phyloP scores from a whole-genome alignment of 2,329 filamentous ascomycete genomes.

The Nectriaceae sp. region DNA sequence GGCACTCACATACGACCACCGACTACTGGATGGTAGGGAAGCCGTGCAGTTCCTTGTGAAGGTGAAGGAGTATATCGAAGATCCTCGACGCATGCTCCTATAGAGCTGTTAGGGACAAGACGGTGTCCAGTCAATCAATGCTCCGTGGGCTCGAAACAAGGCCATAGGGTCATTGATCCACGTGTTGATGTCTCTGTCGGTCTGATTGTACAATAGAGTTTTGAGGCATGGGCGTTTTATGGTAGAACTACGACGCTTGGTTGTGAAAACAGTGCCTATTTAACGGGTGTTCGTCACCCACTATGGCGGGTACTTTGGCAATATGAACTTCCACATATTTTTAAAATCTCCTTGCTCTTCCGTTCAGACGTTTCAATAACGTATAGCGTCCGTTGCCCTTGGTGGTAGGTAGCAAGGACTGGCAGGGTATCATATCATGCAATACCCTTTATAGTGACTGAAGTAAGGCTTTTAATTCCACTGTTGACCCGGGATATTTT shows the following conservation, averaged over 20 bases:
- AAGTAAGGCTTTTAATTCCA: too few species aligned
- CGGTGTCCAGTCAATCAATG: conserved; percentile 15
- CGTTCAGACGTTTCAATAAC: too few species aligned
- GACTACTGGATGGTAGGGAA: conserved; percentile 90
- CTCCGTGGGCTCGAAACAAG: conserved; percentile 2
- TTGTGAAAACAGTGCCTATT: too few species aligned
- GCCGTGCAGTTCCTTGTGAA: conserved; percentile 96
- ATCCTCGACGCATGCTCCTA: conserved; percentile 88
- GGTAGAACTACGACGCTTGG: not conserved
- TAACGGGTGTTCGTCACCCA: too few species aligned
- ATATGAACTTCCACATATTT: too few species aligned
- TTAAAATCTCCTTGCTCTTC: too few species aligned
- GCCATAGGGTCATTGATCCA: not conserved
- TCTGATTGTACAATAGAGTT: conserved; percentile 14
- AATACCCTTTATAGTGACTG: too few species aligned
- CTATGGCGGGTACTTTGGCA: too few species aligned
- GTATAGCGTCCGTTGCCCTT: too few species aligned
- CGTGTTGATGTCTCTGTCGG: conserved; percentile 2
- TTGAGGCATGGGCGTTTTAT: conserved; percentile 1
- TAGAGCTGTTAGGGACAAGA: conserved; percentile 29
- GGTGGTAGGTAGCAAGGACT: too few species aligned
- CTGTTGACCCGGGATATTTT: too few species aligned
- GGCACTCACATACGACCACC: conserved; percentile 95
- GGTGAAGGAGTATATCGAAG: conserved; percentile 97
- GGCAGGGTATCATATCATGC: too few species aligned